Conservation (phyloP, 208 protist species). For the Leishmania guyanensis region DNA sequence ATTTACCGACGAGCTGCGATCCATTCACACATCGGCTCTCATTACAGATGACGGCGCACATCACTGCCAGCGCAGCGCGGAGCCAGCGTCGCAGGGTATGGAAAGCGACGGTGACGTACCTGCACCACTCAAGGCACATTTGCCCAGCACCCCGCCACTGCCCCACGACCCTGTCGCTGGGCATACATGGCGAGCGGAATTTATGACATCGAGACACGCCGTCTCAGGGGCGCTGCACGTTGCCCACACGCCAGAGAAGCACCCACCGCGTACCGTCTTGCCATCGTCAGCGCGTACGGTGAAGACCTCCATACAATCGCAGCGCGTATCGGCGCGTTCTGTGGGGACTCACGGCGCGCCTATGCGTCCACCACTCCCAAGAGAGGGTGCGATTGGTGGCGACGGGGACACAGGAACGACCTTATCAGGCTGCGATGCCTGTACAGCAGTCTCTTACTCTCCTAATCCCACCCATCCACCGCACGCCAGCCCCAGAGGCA, state of each 20-base stretch:
- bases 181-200: no score
- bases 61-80: background rate
- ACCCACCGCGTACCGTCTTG: background rate
- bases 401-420: background rate
- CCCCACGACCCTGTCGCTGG: no score
- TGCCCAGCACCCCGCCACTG: background rate
- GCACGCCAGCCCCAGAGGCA: background rate
- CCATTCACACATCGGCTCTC: background rate
- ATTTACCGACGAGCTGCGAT: background rate
- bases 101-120: background rate
- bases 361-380: background rate
- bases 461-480: constrained; percentile 6
- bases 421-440: background rate
- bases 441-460: constrained; percentile 1
- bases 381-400: background rate
- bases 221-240: background rate
- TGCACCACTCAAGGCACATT: background rate
- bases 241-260: background rate
- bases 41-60: background rate
- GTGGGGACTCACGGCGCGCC: background rate
- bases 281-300: background rate
- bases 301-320: background rate
- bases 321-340: background rate
- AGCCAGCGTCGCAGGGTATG: background rate
- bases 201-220: background rate